These are phyloP conservation scores for Leccinum subtestaceum DNA, from an alignment of 768 basidiomycete species.

Conservation along the genomic window DNA sequence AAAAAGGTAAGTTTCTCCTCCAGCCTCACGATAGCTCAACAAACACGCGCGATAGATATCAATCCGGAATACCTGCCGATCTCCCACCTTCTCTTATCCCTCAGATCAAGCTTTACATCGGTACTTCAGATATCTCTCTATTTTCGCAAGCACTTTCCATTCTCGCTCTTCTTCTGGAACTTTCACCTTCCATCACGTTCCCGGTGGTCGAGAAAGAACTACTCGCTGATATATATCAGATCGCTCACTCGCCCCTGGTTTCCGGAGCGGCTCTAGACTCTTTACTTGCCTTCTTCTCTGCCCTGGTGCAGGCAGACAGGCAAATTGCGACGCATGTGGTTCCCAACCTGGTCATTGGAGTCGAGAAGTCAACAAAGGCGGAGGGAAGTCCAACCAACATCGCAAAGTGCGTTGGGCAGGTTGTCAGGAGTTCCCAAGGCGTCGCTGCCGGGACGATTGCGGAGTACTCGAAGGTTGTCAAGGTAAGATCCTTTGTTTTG, in stretches of 20 bases:
- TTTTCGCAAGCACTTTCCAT: slow-evolving; percentile 70
- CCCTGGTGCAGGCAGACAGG: slow-evolving; percentile 78
- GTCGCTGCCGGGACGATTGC: slow-evolving; percentile 82
- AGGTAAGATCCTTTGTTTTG: slow-evolving; percentile 42
- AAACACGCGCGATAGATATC: slow-evolving; percentile 37
- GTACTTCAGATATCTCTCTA: slow-evolving; percentile 71
- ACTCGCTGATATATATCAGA: slow-evolving; percentile 60
- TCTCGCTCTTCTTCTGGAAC: slow-evolving; percentile 63
- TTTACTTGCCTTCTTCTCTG: slow-evolving; percentile 76
- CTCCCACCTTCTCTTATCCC: slow-evolving; percentile 63
- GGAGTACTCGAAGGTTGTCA: slow-evolving; percentile 79
- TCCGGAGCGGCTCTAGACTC: slow-evolving; percentile 78
- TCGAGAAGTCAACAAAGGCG: slow-evolving; percentile 60
- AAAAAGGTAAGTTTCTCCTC: slow-evolving; percentile 46
- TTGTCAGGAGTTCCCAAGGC: slow-evolving; percentile 66
- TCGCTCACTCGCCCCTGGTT: slow-evolving; percentile 77
- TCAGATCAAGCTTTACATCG: slow-evolving; percentile 75
- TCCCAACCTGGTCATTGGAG: slow-evolving; percentile 63
- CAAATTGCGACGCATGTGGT: slow-evolving; percentile 82
- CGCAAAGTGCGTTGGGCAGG: slow-evolving; percentile 80
- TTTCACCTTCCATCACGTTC: slow-evolving; percentile 66
- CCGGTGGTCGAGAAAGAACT: slow-evolving; percentile 73
- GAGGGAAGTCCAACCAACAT: slow-evolving; percentile 66
- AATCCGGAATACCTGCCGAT: slow-evolving; percentile 47
- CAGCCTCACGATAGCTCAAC: neutral